A percentile compares a stretch with the other conserved stretches of the same genome.
Conservation (phyloP, 148 eudicot species). For the Camellia lanceoleosa region DNA sequence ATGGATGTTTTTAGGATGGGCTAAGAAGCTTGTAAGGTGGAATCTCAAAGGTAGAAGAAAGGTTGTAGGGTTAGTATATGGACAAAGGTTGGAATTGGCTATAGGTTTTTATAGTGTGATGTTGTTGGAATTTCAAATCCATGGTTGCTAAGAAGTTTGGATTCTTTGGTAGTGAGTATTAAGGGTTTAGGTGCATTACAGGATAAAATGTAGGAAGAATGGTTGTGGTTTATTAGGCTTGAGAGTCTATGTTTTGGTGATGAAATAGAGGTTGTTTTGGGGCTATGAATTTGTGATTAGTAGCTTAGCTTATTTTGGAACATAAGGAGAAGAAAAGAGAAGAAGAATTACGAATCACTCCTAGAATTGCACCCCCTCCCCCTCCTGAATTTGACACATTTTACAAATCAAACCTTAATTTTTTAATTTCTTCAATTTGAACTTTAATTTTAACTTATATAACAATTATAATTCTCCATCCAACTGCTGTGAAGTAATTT, state of each 20-base stretch:
- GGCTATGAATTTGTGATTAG: too few species aligned
- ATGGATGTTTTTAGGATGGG: neutral
- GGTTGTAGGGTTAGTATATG: neutral
- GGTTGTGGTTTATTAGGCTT: neutral
- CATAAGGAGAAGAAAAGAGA: too few species aligned
- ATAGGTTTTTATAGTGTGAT: neutral
- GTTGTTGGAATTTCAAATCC: neutral
- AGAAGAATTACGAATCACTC: too few species aligned
- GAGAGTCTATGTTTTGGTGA: neutral
- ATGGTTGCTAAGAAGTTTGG: neutral
- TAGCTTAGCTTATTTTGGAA: too few species aligned
- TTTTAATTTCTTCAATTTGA: too few species aligned
- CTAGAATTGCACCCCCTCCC: too few species aligned
- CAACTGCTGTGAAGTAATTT: too few species aligned
- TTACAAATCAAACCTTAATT: too few species aligned
- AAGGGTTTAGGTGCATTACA: neutral
- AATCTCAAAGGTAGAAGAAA: neutral
- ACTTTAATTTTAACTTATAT: too few species aligned
- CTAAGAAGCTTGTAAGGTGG: neutral
- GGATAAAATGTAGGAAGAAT: neutral
- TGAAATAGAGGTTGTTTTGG: neutral
- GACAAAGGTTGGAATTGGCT: neutral
- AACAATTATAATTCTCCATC: too few species aligned
- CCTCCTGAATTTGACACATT: too few species aligned
- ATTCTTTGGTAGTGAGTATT: neutral